phyloP scores from a whole-genome alignment of 208 protist genomes.

The Crithidia brevicula region DNA sequence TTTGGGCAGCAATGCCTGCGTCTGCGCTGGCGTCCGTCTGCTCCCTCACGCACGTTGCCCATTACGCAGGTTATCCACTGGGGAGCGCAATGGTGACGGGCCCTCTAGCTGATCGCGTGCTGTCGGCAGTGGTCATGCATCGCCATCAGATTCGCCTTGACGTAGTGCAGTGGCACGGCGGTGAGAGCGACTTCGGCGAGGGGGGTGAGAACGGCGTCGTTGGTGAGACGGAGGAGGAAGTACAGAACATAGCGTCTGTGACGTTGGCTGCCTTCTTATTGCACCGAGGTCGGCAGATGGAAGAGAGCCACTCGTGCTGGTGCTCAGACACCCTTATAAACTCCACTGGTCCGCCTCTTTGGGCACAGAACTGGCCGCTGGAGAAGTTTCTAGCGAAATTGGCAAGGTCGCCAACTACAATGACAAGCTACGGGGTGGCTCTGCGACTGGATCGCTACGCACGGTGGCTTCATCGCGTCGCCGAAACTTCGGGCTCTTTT shows the following conservation, averaged over 20 bases:
- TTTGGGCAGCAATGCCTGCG: background rate
- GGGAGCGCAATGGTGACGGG: background rate
- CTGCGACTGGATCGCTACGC: slow-evolving; percentile 8
- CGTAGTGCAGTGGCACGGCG: too few species aligned
- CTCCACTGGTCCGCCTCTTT: too few species aligned
- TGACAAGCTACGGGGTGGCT: slow-evolving; percentile 1
- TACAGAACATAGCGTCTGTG: background rate
- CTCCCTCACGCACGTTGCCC: slow-evolving; percentile 12
- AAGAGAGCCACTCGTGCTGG: background rate
- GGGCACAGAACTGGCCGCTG: too few species aligned
- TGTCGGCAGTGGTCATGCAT: background rate
- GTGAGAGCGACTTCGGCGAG: too few species aligned
- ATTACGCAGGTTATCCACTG: slow-evolving; percentile 14
- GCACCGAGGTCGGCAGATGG: background rate
- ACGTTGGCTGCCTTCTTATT: slow-evolving; percentile 9
- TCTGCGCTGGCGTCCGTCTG: background rate
- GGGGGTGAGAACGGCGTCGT: too few species aligned
- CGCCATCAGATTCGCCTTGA: background rate
- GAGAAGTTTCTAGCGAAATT: background rate
- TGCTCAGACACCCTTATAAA: too few species aligned
- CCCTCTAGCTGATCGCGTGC: background rate
- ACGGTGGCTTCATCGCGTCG: slow-evolving; percentile 6
- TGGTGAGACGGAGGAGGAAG: too few species aligned
- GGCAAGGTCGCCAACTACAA: background rate
- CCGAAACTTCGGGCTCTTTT: background rate